Base-by-base conservation (phyloP, 805 yeast species). In the Candida nemodendra region DNA sequence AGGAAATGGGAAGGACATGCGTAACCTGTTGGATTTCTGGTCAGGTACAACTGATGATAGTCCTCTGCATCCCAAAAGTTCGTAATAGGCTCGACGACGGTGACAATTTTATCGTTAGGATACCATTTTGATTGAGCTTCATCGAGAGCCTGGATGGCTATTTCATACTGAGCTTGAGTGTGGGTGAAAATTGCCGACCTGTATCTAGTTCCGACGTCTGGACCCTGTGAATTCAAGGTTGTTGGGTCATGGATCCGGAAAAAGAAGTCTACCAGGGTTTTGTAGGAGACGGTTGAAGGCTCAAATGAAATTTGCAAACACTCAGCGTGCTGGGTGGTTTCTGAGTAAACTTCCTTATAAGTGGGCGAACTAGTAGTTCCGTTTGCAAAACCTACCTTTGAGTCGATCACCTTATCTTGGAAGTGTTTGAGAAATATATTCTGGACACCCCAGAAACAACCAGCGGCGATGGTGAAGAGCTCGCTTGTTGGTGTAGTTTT, bases 231-330 rank as follows among this genome's bases (percentile, higher is more conserved):
- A 54, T 90, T 79, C 36, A 72, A 44, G 2, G 89, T 81, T 2
- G 98, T 93, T 32, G 99, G 98, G 62, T 93, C 98, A 61, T 91
- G 99, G 60, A 88, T 87, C 53, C 83, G 72, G 68, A 88, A 90
- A 69, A 91, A 93, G 50, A 90, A 86, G 39, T 82, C 90, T 29
- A 87, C 63, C 30, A 91, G 64, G 19, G 83, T 85, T 39, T 64
- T 74, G 52, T 79, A 71, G 3, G 76, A 44, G 2, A 86, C 71
- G n/a, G 61, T 48, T 3, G 70, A 47, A 17, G 96, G 96, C 53
- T 89, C 90, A 54, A 76, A 93, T 1, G 91, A 71, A 9, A 91
- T 69, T 61, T 91, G 96, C 15, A 91, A 64, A 5, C 85, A 81
- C 60, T 91, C 99, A 4, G 95, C 95, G 55, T 59, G 78, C 30